These are phyloP conservation scores for Sparassis latifolia DNA, from an alignment of 1,284 basidiomycete species.

Conservation along the genomic window DNA sequence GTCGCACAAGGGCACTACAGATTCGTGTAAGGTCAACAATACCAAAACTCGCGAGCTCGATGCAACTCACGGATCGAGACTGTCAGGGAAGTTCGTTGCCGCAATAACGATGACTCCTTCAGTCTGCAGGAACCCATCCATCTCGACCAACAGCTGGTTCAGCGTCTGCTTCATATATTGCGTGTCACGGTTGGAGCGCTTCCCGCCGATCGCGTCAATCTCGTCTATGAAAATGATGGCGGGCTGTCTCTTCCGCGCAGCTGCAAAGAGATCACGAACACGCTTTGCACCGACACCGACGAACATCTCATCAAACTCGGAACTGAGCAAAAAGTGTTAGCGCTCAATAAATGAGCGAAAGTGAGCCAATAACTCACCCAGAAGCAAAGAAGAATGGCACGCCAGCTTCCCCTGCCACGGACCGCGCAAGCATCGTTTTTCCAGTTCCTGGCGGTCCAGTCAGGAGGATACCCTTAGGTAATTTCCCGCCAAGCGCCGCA, in stretches of 20 bases:
- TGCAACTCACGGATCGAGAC: slow-evolving; percentile 70
- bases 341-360: neutral
- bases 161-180: slow-evolving; percentile 89
- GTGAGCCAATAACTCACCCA: slow-evolving; percentile 41
- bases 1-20: slow-evolving; percentile 71
- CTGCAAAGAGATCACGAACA: slow-evolving; percentile 91
- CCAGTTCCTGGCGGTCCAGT: slow-evolving; percentile 91
- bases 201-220: slow-evolving; percentile 89
- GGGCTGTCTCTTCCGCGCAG: slow-evolving; percentile 92
- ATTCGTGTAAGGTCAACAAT: neutral
- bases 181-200: slow-evolving; percentile 83
- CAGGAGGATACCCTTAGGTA: slow-evolving; percentile 88
- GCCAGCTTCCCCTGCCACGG: slow-evolving; percentile 95
- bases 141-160: slow-evolving; percentile 91
- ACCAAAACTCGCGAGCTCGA: neutral
- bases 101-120: slow-evolving; percentile 93
- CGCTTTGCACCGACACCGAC: slow-evolving; percentile 95
- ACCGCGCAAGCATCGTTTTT: slow-evolving; percentile 94
- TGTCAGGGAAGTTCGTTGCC: slow-evolving; percentile 93
- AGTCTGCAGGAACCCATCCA: slow-evolving; percentile 89
- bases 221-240: slow-evolving; percentile 96
- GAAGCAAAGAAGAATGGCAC: slow-evolving; percentile 90
- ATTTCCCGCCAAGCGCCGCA: slow-evolving; percentile 81
- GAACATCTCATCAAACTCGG: slow-evolving; percentile 98
- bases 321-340: slow-evolving; percentile 39